A percentile compares a stretch with the other conserved stretches of the same genome.
Conservation (phyloP, 768 basidiomycete genomes). For the Pleurotus giganteus region DNA sequence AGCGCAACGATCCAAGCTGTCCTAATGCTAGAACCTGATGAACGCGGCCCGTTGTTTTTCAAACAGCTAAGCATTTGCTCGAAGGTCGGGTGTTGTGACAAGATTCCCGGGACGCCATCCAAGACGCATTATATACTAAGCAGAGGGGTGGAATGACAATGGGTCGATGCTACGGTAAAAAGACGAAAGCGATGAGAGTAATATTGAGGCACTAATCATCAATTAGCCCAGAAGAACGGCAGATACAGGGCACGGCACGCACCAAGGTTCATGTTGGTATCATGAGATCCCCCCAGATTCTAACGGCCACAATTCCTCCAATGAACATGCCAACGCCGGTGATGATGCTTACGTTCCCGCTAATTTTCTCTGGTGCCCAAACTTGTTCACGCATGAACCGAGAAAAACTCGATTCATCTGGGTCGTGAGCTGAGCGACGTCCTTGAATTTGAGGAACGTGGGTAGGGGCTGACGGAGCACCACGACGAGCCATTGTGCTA, state of each 20-base stretch:
- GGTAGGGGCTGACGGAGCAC: slow-evolving; percentile 48
- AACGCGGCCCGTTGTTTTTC: too few relatives aligned
- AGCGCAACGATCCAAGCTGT: too few relatives aligned
- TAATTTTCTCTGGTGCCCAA: slow-evolving; percentile 68
- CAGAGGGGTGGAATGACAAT: too few relatives aligned
- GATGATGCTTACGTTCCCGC: slow-evolving; percentile 71
- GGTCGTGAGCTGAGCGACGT: slow-evolving; percentile 44
- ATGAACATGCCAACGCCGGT: slow-evolving; percentile 66
- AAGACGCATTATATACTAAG: too few relatives aligned
- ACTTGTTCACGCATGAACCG: slow-evolving; percentile 63
- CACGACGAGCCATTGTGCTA: slow-evolving; percentile 65
- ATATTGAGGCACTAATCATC: too few relatives aligned
- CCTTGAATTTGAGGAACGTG: slow-evolving; percentile 52
- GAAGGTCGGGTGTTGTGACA: too few relatives aligned
- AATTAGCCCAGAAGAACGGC: too few relatives aligned
- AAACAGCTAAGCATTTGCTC: too few relatives aligned
- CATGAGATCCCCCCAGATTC: slow-evolving; percentile 78
- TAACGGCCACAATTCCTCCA: slow-evolving; percentile 66
- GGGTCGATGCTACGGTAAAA: too few relatives aligned
- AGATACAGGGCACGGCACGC: not conserved
- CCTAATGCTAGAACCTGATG: too few relatives aligned
- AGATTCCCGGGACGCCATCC: too few relatives aligned
- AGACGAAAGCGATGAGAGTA: too few relatives aligned
- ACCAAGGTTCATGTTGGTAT: slow-evolving; percentile 51
- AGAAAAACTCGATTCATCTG: slow-evolving; percentile 63